Evolutionary conservation across 2,329 filamentous ascomycete genomes (phyloP).

Genomic region (Tympanopsis confertula): DNA sequence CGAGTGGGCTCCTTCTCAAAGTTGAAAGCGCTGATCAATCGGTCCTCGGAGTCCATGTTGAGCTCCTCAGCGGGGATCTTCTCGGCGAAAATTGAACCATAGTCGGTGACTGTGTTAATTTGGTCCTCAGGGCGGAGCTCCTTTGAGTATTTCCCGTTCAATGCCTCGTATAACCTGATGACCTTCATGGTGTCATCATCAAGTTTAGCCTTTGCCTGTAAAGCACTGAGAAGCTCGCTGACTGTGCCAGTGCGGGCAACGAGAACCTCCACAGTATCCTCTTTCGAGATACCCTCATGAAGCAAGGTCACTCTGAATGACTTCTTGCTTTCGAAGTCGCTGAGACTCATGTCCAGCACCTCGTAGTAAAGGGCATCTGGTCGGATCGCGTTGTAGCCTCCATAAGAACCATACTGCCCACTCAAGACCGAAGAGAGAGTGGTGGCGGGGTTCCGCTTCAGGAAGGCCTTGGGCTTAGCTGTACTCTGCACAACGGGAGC

Average conservation of each 20-base stretch:
- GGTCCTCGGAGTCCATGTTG: slow-evolving; percentile 38
- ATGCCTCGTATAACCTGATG: slow-evolving; percentile 73
- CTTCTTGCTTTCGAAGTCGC: slow-evolving; percentile 89
- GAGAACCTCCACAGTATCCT: slow-evolving; percentile 67
- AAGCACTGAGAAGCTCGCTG: slow-evolving; percentile 61
- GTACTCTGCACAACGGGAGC: slow-evolving; percentile 71
- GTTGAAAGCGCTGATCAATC: slow-evolving; percentile 70
- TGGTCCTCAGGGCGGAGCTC: slow-evolving; percentile 59
- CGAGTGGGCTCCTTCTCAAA: slow-evolving; percentile 84
- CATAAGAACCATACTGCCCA: slow-evolving; percentile 54
- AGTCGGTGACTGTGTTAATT: slow-evolving; percentile 79
- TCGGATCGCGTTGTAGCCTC: slow-evolving; percentile 59
- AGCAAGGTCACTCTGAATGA: slow-evolving; percentile 72
- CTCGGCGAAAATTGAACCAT: slow-evolving; percentile 71
- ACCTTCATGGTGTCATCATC: slow-evolving; percentile 60
- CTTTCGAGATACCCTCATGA: slow-evolving; percentile 82
- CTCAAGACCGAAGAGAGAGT: slow-evolving; percentile 63
- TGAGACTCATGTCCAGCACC: slow-evolving; percentile 83
- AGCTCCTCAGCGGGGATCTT: slow-evolving; percentile 64
- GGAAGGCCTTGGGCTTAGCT: slow-evolving; percentile 64
- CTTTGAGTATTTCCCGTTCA: slow-evolving; percentile 73
- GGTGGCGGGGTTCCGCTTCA: slow-evolving; percentile 52
- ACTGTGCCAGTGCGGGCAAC: slow-evolving; percentile 78
- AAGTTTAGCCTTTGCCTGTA: slow-evolving; percentile 73
- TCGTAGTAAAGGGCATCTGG: slow-evolving; percentile 81